Base-by-base conservation (phyloP, 768 basidiomycete species). In the Rhizopogon vinicolor region DNA sequence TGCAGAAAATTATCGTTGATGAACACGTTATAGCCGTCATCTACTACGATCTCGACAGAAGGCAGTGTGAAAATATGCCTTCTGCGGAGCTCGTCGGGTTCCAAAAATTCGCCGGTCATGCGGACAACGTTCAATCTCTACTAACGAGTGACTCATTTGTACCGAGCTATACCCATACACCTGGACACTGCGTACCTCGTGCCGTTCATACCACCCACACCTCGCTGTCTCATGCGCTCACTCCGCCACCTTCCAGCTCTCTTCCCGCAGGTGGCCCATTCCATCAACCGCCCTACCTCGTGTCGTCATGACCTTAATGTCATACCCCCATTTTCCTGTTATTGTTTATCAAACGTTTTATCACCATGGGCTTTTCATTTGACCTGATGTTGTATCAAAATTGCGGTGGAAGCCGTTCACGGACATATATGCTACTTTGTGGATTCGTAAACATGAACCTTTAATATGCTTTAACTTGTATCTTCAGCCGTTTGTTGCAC, bases 1-100 rank as follows among this genome's bases (percentile, higher is more conserved):
- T 82, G 31, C 89, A 91, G 72, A 82, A 89, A 72, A 73, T 91
- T 61, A 73, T 83, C 54, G 78, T 83, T 54, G 86, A 89, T 71
- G 79, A 79, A 61, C 78, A 79, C 58, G 77, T 82, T 16, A 72
- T 88, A 51, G 79, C 88, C 51, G 80, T 78, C 61, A 71, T 89
- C 60, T 75, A 84, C 48, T 90, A 89, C 67, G 81, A 87, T 60
- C 73, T 91, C 61, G 83, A 87, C 63, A 81, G 85, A 65, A 76
- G 74, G 60, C 69, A 74, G 60, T 72, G 74, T 37, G 74, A 74
- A 57, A 65, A 69, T 53, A 72, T 77, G 69, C 86, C 89, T 14
- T 78, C 82, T 46, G 87, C 81, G 56, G 78, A 85, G 63, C 74
- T 91, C 58, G 53, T 82, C 59, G 78, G 76, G 41, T 80, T 80